Base-by-base conservation (phyloP, 805 yeast genomes). In the Saturnispora dispora region DNA sequence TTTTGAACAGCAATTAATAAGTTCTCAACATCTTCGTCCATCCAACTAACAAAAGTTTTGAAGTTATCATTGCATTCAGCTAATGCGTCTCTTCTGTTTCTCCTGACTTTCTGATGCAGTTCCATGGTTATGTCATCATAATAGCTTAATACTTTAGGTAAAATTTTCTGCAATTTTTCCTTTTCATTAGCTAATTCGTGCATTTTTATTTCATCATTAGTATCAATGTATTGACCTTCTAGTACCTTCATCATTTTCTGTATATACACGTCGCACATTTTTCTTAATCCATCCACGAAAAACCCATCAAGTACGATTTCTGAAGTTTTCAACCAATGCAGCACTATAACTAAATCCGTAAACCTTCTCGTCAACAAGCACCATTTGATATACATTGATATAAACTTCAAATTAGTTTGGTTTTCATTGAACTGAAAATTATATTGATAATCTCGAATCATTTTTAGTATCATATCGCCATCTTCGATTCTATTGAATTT, bases 11-110 rank as follows among this genome's bases (percentile, higher is more conserved):
- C 47, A 52, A 6, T 48, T 20, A 54, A 47, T 23, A 52, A 17
- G 3, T 10, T 35, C 32, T 51, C 52, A 6, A 50, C 49, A 37
- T 57, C 61, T 18, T 52, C 46, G 20, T 50, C 53, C 37, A 59
- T 50, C 65, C 64, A 61, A 18, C 51, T 43, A 9, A 51, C 50
- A 6, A 60, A 23, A 10, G 27, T 15, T n/a, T 28, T 28, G 20
- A 60, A 51, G 33, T 52, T 40, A 0, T 32, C 10, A 11, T 52
- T 56, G 22, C 56, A 50, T 7, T 53, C 58, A 2, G 32, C 25
- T 17, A 55, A 32, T 11, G 52, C 52, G 28, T 35, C 11, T 5
- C 39, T 39, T 17, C 50, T 52, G 2, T 56, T 48, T 5, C 11
- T 30, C 20, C 39, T 23, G 30, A 53, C 43, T 9, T 39, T 49